Conservation (phyloP, 1,284 basidiomycete species). For the Cystobasidiaceae sp. region DNA sequence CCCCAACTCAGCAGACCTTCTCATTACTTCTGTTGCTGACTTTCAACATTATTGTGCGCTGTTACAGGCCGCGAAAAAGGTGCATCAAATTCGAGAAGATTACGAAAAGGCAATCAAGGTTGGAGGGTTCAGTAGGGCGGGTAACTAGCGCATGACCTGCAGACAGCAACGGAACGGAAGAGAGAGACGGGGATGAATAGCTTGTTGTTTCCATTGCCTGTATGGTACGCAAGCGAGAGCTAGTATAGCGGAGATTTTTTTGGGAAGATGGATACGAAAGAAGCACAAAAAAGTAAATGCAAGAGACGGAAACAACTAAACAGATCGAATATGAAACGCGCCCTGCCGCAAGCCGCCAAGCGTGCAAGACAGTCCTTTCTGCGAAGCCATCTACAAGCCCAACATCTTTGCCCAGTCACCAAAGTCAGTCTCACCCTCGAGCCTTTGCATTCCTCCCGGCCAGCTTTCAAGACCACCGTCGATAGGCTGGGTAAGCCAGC, state of each 20-base stretch:
- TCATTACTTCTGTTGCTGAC: neutral
- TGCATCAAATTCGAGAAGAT: conserved; percentile 37
- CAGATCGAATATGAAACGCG: too few species aligned
- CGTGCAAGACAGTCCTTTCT: too few species aligned
- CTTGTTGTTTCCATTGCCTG: too few species aligned
- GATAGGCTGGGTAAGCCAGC: conserved; percentile 20
- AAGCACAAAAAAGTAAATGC: too few species aligned
- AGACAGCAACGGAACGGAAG: too few species aligned
- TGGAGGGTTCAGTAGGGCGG: neutral
- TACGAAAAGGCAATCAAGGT: neutral
- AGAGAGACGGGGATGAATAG: too few species aligned
- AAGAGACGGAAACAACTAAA: too few species aligned
- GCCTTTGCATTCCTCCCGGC: neutral
- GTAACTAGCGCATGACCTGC: too few species aligned
- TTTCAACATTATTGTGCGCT: neutral
- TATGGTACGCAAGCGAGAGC: too few species aligned
- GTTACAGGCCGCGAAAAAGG: conserved; percentile 37
- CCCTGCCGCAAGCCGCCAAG: too few species aligned
- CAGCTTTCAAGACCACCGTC: conserved; percentile 19
- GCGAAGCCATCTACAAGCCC: neutral
- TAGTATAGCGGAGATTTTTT: too few species aligned
- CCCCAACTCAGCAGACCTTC: neutral
- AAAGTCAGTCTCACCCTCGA: conserved; percentile 27
- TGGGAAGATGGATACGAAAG: too few species aligned
- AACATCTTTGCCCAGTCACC: conserved; percentile 25